These are phyloP conservation scores for Ustilago vetiveriae DNA, from an alignment of 1,284 basidiomycete genomes.

Conservation along the genomic window DNA sequence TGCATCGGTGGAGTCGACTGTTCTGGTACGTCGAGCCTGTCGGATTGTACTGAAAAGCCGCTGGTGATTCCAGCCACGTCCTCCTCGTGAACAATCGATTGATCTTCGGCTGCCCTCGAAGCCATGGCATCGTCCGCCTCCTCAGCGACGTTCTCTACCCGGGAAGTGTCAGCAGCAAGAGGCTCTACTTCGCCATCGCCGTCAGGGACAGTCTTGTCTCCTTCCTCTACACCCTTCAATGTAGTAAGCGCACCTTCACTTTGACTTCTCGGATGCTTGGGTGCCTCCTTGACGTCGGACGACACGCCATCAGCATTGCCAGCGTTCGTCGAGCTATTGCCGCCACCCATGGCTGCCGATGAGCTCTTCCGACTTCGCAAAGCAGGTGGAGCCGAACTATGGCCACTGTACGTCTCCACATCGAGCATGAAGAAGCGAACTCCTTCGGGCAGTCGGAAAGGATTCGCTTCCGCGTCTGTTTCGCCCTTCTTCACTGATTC, in stretches of 20 bases:
- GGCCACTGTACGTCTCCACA: slow-evolving; percentile 75
- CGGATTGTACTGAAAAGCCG: slow-evolving; percentile 32
- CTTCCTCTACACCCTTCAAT: neutral
- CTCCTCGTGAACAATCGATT: neutral
- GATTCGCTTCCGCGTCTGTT: slow-evolving; percentile 49
- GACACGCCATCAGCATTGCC: neutral
- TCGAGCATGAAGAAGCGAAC: slow-evolving; percentile 92
- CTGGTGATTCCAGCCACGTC: slow-evolving; percentile 21
- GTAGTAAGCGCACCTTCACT: slow-evolving; percentile 19
- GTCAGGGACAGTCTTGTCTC: neutral
- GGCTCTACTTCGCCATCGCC: neutral
- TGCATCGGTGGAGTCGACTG: slow-evolving; percentile 42
- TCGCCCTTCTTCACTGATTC: slow-evolving; percentile 7
- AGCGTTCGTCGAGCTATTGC: neutral
- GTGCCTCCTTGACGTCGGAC: slow-evolving; percentile 3
- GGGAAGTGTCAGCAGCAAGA: neutral
- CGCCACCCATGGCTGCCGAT: slow-evolving; percentile 13
- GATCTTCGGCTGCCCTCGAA: neutral
- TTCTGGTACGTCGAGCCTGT: slow-evolving; percentile 19
- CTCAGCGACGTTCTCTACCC: neutral
- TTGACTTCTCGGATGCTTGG: slow-evolving; percentile 20
- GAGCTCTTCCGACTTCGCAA: slow-evolving; percentile 36
- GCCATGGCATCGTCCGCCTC: neutral
- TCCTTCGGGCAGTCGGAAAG: slow-evolving; percentile 79
- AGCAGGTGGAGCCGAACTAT: slow-evolving; percentile 31